phyloP scores from a whole-genome alignment of 257 asterid genomes.

The Nicotiana paniculata region DNA sequence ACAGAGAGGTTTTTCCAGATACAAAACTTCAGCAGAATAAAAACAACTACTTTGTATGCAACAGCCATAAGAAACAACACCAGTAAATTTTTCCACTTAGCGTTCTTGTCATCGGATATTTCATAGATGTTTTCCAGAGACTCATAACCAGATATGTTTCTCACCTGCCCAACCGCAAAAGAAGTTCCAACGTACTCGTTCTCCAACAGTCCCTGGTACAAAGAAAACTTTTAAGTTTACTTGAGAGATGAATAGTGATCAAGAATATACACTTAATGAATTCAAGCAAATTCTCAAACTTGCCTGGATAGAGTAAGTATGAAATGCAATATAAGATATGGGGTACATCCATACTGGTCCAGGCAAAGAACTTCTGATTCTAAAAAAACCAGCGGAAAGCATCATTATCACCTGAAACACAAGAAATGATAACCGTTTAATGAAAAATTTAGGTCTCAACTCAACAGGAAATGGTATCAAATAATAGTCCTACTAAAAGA shows the following conservation, averaged over 20 bases:
- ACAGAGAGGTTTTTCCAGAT: slow-evolving; percentile 37
- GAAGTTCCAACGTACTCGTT: slow-evolving; percentile 73
- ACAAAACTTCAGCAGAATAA: slow-evolving; percentile 47
- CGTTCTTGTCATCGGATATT: slow-evolving; percentile 43
- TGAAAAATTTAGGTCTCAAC: background rate
- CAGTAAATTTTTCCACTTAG: slow-evolving; percentile 80
- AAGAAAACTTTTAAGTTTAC: background rate
- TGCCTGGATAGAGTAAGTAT: slow-evolving; percentile 90
- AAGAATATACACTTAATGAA: background rate
- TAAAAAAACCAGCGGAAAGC: slow-evolving; percentile 84
- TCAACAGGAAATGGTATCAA: background rate
- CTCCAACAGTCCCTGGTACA: slow-evolving; percentile 82
- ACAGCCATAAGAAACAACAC: slow-evolving; percentile 70
- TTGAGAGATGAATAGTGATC: background rate
- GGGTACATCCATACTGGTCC: slow-evolving; percentile 86
- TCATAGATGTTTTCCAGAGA: slow-evolving; percentile 64
- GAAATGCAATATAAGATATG: slow-evolving; percentile 73
- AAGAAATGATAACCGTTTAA: background rate
- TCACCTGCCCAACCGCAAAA: slow-evolving; percentile 82
- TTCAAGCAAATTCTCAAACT: slow-evolving; percentile 14
- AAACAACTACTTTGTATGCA: slow-evolving; percentile 61
- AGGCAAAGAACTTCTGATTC: slow-evolving; percentile 79
- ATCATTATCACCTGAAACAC: slow-evolving; percentile 73
- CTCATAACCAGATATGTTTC: slow-evolving; percentile 76
- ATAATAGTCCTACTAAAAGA: background rate